Conservation (phyloP, 208 protist genomes). For the Acanthamoeba quina region DNA sequence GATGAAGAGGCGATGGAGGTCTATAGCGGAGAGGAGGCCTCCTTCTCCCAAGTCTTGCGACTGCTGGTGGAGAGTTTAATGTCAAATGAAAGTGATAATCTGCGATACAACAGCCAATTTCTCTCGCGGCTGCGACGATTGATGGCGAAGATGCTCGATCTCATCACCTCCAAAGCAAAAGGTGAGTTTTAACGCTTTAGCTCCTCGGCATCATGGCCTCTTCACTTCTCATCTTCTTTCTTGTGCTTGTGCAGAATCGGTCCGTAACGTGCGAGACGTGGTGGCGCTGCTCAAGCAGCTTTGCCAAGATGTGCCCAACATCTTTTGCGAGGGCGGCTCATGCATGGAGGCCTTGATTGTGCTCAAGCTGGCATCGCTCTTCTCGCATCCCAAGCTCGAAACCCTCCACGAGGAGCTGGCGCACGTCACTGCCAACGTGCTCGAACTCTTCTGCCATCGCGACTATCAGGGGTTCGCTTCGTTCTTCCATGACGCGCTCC, state of each 20-base stretch:
- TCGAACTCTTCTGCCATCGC: conserved; percentile 46
- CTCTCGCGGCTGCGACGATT: conserved; percentile 1
- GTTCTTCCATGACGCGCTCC: conserved; percentile 47
- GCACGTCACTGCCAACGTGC: conserved; percentile 31
- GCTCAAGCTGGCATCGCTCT: conserved; percentile 41
- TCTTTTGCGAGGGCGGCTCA: conserved; percentile 15
- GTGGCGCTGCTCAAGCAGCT: conserved; percentile 11
- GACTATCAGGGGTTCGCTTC: conserved; percentile 35
- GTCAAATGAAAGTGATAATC: not conserved
- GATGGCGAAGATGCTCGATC: conserved; percentile 24
- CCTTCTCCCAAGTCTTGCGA: conserved; percentile 23
- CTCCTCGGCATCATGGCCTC: not conserved
- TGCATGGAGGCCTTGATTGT: conserved; percentile 58
- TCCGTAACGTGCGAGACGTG: conserved; percentile 69
- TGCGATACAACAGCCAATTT: conserved; percentile 5
- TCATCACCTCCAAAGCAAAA: conserved; percentile 50
- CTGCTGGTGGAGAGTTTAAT: conserved; percentile 25
- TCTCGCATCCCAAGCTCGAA: conserved; percentile 32
- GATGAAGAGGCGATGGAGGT: not conserved
- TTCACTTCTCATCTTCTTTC: not conserved
- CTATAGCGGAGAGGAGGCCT: conserved; percentile 11
- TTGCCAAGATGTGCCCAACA: conserved; percentile 61
- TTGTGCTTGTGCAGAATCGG: not conserved
- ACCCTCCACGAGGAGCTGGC: conserved; percentile 11
- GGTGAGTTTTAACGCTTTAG: not conserved